phyloP scores from a whole-genome alignment of 331 rosid species.

The Quercus phellos region DNA sequence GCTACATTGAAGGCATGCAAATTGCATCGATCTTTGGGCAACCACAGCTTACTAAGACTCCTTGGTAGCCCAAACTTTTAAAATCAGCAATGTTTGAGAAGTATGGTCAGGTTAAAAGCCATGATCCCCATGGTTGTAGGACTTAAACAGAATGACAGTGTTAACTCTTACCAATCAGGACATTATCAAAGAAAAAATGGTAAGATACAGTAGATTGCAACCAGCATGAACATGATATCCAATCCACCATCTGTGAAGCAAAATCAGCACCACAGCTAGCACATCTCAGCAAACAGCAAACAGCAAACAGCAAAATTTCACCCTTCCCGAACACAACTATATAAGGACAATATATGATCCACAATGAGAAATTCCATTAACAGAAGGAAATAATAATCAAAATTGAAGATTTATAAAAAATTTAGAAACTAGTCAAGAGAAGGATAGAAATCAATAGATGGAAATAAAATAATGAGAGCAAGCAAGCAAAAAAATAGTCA shows the following conservation, averaged over 20 bases:
- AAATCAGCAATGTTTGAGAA: conserved; percentile 16
- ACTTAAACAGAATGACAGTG: conserved; percentile 8
- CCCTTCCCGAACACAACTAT: conserved; percentile 45
- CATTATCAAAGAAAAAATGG: conserved; percentile 25
- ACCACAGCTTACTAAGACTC: conserved; percentile 32
- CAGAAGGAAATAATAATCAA: not conserved
- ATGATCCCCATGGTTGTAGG: conserved; percentile 22
- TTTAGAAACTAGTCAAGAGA: not conserved
- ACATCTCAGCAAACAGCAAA: conserved; percentile 42
- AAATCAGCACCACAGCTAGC: conserved; percentile 39
- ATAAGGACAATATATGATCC: conserved; percentile 33
- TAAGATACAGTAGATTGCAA: conserved; percentile 33
- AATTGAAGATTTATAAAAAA: not conserved
- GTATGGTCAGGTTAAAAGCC: conserved; percentile 21
- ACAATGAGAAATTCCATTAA: conserved; percentile 16
- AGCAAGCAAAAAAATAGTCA: conserved; percentile 5
- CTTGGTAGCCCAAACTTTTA: conserved; percentile 33
- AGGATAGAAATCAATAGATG: not conserved
- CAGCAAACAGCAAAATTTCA: conserved; percentile 39
- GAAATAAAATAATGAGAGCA: not conserved
- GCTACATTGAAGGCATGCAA: conserved; percentile 28
- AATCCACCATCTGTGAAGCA: conserved; percentile 29
- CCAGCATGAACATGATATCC: conserved; percentile 22
- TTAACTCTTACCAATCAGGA: conserved; percentile 34
- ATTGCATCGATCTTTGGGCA: conserved; percentile 26